A percentile compares a stretch with the other conserved stretches of the same genome.
These are phyloP conservation scores for Penicillium decumbens DNA, from an alignment of 2,329 filamentous ascomycete species.

Conservation along the genomic window DNA sequence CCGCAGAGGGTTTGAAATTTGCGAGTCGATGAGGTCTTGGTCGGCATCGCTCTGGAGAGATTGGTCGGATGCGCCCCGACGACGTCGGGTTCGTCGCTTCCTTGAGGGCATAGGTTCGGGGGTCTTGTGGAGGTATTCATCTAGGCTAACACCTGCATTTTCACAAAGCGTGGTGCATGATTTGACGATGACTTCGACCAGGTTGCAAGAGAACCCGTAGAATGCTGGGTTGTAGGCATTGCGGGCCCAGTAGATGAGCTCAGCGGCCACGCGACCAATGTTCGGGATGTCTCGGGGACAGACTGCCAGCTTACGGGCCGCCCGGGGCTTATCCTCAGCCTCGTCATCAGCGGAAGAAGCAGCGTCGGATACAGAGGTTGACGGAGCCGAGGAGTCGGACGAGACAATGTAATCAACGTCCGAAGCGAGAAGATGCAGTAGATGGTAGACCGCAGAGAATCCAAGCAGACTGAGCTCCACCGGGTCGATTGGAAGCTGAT, in stretches of 20 bases:
- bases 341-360: conserved; percentile 29
- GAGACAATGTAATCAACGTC: conserved; percentile 39
- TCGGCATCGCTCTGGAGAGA: conserved; percentile 18
- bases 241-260: conserved; percentile 43
- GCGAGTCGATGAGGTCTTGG: conserved; percentile 11
- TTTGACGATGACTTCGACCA: conserved; percentile 37
- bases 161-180: conserved; percentile 37
- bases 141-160: conserved; percentile 34
- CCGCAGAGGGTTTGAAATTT: conserved; percentile 8
- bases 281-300: conserved; percentile 29
- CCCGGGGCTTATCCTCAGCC: conserved; percentile 18
- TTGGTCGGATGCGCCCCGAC: conserved; percentile 12
- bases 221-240: conserved; percentile 44
- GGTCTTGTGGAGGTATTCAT: conserved; percentile 27
- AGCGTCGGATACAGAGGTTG: conserved; percentile 23
- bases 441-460: conserved; percentile 41
- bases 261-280: conserved; percentile 37
- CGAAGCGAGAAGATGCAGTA: conserved; percentile 39
- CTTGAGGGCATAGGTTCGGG: conserved; percentile 22
- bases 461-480: conserved; percentile 41
- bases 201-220: conserved; percentile 38
- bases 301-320: conserved; percentile 9
- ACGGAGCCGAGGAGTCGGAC: conserved; percentile 31
- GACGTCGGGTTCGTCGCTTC: conserved; percentile 20
- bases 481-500: conserved; percentile 40